These are phyloP conservation scores for Sclerotinia spermophila DNA, from an alignment of 2,329 filamentous ascomycete species.

Conservation along the genomic window DNA sequence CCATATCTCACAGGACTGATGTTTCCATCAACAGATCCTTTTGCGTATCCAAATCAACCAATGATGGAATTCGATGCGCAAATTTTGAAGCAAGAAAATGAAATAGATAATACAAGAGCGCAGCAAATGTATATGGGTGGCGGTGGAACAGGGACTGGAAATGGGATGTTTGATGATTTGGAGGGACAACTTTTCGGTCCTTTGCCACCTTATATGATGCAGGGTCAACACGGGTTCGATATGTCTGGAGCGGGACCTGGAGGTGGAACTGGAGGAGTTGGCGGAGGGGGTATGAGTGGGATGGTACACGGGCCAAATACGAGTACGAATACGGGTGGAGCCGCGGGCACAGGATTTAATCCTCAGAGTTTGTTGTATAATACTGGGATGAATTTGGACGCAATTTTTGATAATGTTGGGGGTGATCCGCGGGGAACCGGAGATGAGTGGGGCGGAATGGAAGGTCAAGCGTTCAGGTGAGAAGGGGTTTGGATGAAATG, in stretches of 20 bases:
- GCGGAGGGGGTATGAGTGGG: not conserved
- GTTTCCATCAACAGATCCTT: conserved; percentile 75
- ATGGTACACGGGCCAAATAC: not conserved
- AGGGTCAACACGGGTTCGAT: conserved; percentile 31
- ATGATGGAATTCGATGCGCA: conserved; percentile 54
- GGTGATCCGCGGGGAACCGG: not conserved
- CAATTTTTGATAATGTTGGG: conserved; percentile 7
- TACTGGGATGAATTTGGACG: conserved; percentile 3
- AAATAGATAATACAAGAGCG: conserved; percentile 9
- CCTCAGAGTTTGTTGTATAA: conserved; percentile 4
- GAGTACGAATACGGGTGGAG: not conserved
- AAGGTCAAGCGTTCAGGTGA: not conserved
- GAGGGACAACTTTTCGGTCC: conserved; percentile 71
- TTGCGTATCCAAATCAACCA: conserved; percentile 72
- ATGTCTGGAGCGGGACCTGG: conserved; percentile 6
- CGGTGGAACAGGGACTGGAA: conserved; percentile 24
- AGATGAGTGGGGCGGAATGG: conserved; percentile 1
- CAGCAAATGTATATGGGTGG: conserved; percentile 32
- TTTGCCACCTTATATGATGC: conserved; percentile 62
- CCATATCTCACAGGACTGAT: conserved; percentile 74
- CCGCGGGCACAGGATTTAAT: not conserved
- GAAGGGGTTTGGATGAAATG: not conserved
- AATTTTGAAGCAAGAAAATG: conserved; percentile 36
- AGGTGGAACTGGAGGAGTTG: not conserved
- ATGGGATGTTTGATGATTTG: conserved; percentile 51